Conservation (phyloP, 352 stramenopile genomes). For the Pythium aristosporum region DNA sequence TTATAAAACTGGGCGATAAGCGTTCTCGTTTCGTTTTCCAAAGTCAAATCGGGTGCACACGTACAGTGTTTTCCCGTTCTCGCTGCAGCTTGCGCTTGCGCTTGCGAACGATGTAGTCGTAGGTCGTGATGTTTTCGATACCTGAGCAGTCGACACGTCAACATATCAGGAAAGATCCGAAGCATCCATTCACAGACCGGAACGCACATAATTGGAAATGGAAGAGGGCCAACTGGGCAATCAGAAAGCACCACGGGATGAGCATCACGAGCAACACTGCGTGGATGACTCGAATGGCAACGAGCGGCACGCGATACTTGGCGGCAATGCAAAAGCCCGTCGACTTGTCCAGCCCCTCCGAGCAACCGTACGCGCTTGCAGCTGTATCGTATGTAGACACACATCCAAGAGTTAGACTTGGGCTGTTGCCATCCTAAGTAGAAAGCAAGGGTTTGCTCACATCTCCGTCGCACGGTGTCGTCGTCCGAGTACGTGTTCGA, state of each 20-base stretch:
- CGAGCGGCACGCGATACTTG: conserved; percentile 52
- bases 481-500: conserved; percentile 47
- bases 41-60: conserved; percentile 58
- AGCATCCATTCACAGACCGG: conserved; percentile 2
- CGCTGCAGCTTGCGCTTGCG: conserved; percentile 72
- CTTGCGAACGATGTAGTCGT: conserved; percentile 87
- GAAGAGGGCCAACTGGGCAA: conserved; percentile 76
- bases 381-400: conserved; percentile 22
- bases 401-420: not conserved
- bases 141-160: conserved; percentile 29
- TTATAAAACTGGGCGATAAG: conserved; percentile 22
- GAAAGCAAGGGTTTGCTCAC: conserved; percentile 12
- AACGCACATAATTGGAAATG: conserved; percentile 83
- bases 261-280: conserved; percentile 65
- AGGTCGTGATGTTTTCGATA: conserved; percentile 81
- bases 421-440: not conserved
- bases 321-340: conserved; percentile 53
- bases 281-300: conserved; percentile 62
- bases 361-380: conserved; percentile 67
- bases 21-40: conserved; percentile 11
- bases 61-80: conserved; percentile 62
- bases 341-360: conserved; percentile 29
- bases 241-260: conserved; percentile 74
- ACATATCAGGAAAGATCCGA: not conserved
- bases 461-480: conserved; percentile 40